phyloP scores from a whole-genome alignment of 345 rosid species.

The Melaleuca quinquenervia region DNA sequence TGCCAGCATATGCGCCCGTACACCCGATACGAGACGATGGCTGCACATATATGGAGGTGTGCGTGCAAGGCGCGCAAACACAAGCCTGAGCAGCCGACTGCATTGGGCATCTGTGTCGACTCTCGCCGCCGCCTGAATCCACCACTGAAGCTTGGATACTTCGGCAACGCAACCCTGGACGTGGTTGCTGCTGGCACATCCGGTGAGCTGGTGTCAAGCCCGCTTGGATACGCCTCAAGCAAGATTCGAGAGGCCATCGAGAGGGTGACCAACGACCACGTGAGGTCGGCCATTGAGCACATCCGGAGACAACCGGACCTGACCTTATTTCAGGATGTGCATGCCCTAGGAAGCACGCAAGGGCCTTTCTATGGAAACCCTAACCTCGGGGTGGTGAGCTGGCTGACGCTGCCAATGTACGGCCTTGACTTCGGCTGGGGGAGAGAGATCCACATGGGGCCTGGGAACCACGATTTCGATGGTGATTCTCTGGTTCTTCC shows the following conservation, averaged over 20 bases:
- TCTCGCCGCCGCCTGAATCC: slow-evolving; percentile 32
- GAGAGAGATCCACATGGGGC: slow-evolving; percentile 37
- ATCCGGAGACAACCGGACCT: slow-evolving; percentile 30
- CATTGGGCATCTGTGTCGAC: slow-evolving; percentile 32
- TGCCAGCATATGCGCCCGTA: slow-evolving; percentile 12
- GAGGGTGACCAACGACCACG: slow-evolving; percentile 24
- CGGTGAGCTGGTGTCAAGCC: slow-evolving; percentile 24
- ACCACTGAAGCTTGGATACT: slow-evolving; percentile 16
- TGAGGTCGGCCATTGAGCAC: slow-evolving; percentile 24
- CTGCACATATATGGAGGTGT: slow-evolving; percentile 25
- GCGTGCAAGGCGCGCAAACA: slow-evolving; percentile 28
- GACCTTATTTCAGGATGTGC: slow-evolving; percentile 37
- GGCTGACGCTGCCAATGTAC: slow-evolving; percentile 43
- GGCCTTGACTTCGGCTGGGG: slow-evolving; percentile 67
- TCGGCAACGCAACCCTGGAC: slow-evolving; percentile 33
- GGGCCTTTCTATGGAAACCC: slow-evolving; percentile 59
- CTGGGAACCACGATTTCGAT: slow-evolving; percentile 39
- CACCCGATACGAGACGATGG: slow-evolving; percentile 26
- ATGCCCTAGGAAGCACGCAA: slow-evolving; percentile 25
- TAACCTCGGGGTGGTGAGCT: slow-evolving; percentile 49
- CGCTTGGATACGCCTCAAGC: slow-evolving; percentile 23
- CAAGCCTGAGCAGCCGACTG: slow-evolving; percentile 34
- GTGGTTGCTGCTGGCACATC: slow-evolving; percentile 27
- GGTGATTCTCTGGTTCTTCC: slow-evolving; percentile 34
- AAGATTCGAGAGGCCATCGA: slow-evolving; percentile 31